These are phyloP conservation scores for Aegilops longissima DNA, from an alignment of 176 grass and related monocot species.

Conservation along the genomic window DNA sequence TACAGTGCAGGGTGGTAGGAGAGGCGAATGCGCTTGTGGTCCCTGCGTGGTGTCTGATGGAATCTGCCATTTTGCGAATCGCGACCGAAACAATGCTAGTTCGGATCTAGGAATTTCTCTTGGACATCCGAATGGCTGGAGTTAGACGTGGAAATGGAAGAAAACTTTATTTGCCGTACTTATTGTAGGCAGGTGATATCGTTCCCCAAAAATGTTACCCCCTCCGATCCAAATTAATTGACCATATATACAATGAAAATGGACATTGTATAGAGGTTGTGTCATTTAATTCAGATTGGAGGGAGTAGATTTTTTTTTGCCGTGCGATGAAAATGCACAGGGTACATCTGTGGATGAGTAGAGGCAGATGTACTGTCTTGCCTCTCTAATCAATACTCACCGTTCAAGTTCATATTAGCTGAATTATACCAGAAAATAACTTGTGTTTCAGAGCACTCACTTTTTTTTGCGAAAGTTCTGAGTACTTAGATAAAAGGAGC, in stretches of 20 bases:
- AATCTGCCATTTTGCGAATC: background rate
- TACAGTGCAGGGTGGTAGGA: background rate
- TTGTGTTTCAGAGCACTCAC: background rate
- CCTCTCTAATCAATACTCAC: background rate
- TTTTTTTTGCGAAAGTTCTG: background rate
- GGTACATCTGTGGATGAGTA: background rate
- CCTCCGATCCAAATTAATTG: no score
- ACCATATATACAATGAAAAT: no score
- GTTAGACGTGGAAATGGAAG: background rate
- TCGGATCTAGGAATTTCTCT: background rate
- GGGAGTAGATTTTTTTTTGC: no score
- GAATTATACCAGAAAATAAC: background rate
- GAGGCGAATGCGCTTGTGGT: slow-evolving; percentile 21
- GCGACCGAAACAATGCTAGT: background rate
- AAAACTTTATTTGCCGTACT: background rate
- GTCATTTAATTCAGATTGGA: no score
- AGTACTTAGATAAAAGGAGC: background rate
- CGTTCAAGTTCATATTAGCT: background rate
- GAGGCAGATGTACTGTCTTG: background rate
- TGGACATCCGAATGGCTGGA: background rate
- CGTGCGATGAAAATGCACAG: background rate
- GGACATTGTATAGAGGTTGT: no score
- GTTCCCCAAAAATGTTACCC: background rate
- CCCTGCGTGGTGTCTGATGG: background rate
- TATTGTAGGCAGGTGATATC: background rate